Conservation (phyloP, 441 rosid species). For the Biscutella laevigata region DNA sequence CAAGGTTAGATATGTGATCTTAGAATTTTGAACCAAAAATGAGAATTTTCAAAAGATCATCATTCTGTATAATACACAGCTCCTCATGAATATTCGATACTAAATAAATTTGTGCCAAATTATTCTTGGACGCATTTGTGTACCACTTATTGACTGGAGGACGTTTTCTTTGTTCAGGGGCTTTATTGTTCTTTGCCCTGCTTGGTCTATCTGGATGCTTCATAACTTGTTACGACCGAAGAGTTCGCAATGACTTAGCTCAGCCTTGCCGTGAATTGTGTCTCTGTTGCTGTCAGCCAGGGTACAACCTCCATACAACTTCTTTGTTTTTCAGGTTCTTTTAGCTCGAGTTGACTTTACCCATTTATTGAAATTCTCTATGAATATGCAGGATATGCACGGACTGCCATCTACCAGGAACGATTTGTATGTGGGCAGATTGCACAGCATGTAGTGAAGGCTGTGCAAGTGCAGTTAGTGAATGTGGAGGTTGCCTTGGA, state of each 20-base stretch:
- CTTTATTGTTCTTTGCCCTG: constrained; percentile 86
- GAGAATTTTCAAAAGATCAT: neutral
- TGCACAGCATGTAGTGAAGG: constrained; percentile 96
- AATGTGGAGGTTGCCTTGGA: constrained; percentile 97
- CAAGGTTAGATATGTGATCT: neutral
- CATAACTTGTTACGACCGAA: constrained; percentile 95
- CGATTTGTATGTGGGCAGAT: constrained; percentile 99
- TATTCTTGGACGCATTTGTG: neutral
- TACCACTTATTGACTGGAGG: constrained; percentile 6
- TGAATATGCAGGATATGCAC: constrained; percentile 71
- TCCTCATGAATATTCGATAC: too few species aligned
- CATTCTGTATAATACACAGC: too few species aligned
- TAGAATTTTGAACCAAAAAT: neutral
- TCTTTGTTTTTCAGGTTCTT: neutral
- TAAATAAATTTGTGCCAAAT: neutral
- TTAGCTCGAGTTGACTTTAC: neutral
- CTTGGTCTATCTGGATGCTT: constrained; percentile 98
- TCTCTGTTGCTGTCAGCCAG: constrained; percentile 98
- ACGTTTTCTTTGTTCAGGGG: constrained; percentile 48
- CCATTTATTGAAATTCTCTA: neutral
- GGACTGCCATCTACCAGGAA: constrained; percentile 98
- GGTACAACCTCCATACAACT: constrained; percentile 44
- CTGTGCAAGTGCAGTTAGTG: constrained; percentile 87
- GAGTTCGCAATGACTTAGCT: constrained; percentile 96
- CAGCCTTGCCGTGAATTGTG: constrained; percentile 97